Evolutionary conservation across 164 flowering plant species (phyloP).

Genomic region (Tetrastigma voinierianum): DNA sequence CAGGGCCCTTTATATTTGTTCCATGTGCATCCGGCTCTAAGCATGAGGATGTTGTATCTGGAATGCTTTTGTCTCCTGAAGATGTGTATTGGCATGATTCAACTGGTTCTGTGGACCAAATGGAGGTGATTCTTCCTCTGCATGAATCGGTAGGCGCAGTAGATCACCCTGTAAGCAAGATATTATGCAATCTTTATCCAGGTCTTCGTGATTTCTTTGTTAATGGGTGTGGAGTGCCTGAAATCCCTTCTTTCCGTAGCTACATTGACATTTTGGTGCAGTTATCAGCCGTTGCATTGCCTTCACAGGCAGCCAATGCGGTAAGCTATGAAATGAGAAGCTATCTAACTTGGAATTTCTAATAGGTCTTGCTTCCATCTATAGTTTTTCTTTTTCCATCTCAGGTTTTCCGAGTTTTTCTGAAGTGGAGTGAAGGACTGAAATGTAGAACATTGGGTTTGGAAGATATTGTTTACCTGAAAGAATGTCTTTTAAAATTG

Average conservation of each 20-base stretch:
- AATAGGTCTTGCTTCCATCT: not conserved
- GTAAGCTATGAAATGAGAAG: slow-evolving; percentile 44
- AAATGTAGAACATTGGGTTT: slow-evolving; percentile 49
- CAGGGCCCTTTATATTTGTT: slow-evolving; percentile 74
- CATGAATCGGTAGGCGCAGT: slow-evolving; percentile 9
- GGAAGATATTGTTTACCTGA: slow-evolving; percentile 56
- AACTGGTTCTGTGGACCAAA: slow-evolving; percentile 52
- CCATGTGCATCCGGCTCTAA: slow-evolving; percentile 39
- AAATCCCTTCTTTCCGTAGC: slow-evolving; percentile 50
- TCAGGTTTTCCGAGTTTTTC: slow-evolving; percentile 71
- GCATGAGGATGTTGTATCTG: slow-evolving; percentile 59
- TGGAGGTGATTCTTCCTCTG: slow-evolving; percentile 25
- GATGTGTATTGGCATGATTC: slow-evolving; percentile 87
- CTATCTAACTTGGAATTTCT: slow-evolving; percentile 6
- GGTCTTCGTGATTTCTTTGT: slow-evolving; percentile 79
- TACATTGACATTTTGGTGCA: slow-evolving; percentile 65
- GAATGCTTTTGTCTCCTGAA: slow-evolving; percentile 52
- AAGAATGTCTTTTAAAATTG: slow-evolving; percentile 46
- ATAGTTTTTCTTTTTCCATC: slow-evolving; percentile 5
- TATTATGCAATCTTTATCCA: slow-evolving; percentile 60
- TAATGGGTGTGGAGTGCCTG: slow-evolving; percentile 63
- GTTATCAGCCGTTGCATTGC: slow-evolving; percentile 54
- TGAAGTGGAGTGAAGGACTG: slow-evolving; percentile 71
- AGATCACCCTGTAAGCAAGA: slow-evolving; percentile 29
- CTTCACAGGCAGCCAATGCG: slow-evolving; percentile 62